phyloP scores from a whole-genome alignment of 257 asterid genomes.

The Anisodus tanguticus region DNA sequence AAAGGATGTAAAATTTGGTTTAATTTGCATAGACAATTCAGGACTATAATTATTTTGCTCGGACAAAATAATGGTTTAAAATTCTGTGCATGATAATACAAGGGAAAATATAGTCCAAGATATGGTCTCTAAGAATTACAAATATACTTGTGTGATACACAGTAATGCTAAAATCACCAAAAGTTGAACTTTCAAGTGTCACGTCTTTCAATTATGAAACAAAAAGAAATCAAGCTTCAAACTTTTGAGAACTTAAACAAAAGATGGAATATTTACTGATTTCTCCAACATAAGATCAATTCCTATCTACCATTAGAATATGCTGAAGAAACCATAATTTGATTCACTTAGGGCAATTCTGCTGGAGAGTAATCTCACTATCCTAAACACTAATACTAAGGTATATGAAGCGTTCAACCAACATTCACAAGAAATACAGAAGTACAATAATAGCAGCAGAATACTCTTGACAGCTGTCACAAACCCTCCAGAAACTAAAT shows the following conservation, averaged over 20 bases:
- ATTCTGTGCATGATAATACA: background rate
- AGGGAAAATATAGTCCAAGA: background rate
- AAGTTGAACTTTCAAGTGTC: background rate
- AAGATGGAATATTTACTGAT: background rate
- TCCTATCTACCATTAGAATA: background rate
- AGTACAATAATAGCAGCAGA: slow-evolving; percentile 9
- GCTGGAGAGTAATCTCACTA: background rate
- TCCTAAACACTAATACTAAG: background rate
- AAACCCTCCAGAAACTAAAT: slow-evolving; percentile 18
- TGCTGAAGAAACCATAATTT: background rate
- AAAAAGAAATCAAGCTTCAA: slow-evolving; percentile 22
- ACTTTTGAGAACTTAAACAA: background rate
- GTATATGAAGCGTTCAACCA: background rate
- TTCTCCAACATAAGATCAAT: background rate
- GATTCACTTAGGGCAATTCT: background rate
- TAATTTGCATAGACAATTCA: background rate
- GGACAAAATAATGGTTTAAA: background rate
- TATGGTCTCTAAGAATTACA: background rate
- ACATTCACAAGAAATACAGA: slow-evolving; percentile 10
- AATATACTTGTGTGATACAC: background rate
- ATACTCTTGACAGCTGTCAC: background rate
- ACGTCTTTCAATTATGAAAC: background rate
- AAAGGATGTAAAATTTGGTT: background rate
- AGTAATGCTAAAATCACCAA: background rate
- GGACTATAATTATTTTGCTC: slow-evolving; percentile 12